Base-by-base conservation (phyloP, 441 rosid species). In the Pelargonium australe region DNA sequence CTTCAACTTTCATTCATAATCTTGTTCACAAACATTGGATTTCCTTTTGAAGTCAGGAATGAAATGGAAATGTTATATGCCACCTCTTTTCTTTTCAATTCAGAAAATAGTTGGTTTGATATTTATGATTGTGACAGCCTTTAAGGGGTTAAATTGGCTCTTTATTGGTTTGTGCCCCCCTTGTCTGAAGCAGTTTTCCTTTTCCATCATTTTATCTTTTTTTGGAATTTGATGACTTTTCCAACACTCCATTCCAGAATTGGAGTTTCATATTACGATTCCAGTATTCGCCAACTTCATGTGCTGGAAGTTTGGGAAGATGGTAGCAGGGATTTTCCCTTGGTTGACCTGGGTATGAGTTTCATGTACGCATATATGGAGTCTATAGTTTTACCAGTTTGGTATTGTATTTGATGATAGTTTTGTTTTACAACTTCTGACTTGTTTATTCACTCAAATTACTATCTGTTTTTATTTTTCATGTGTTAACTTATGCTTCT, bases 301-400 rank as follows among this genome's bases (percentile, higher is more conserved):
- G 95, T 89, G 74, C 85, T 91, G 77, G 96, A 95, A 85, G 79
- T 83, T 78, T 91, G 96, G 97, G 99, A 95, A 76, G 99, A 90
- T 78, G 86, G 86, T 71, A 83, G 79, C 76, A 77, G 85, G 61
- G 88, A 84, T 51, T 90, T 91, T 67, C 90, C 90, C 47, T 67
- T 89, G 74, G 81, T 95, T 76, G 92, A 91, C 80, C 81, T 95
- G 60, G 97, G 99, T 95, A 87, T 61, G 60, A 5, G 7, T 73
- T 76, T 58, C 62, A 31, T 74, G 40, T 67, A 9, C 41, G 14
- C 65, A 34, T 34, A 14, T 64, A 16, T 60, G 49, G 55, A 67
- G 25, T 72, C 37, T 71, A 66, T 61, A 62, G 10, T 11, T 28
- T 28, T 62, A 62, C 65, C 65, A 25, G 14, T 17, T 23, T 69